phyloP scores from a whole-genome alignment of 306 rosid genomes.

The Prosopis cineraria region DNA sequence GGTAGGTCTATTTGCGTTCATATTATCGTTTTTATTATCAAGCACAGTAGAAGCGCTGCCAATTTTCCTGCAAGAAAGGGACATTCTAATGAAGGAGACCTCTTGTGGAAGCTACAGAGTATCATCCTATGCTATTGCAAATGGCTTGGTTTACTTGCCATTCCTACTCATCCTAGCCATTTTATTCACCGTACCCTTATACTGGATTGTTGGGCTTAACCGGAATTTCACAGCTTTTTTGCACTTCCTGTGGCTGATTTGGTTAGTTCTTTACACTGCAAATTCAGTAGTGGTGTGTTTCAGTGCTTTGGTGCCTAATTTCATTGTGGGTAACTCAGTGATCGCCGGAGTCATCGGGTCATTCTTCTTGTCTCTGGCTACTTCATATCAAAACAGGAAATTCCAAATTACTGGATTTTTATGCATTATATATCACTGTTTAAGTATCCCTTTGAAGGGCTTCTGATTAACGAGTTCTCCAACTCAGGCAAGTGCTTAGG shows the following conservation, averaged over 20 bases:
- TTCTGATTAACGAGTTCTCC: slow-evolving; percentile 72
- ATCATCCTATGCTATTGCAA: slow-evolving; percentile 78
- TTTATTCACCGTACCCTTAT: slow-evolving; percentile 67
- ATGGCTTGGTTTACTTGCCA: slow-evolving; percentile 73
- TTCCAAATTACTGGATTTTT: slow-evolving; percentile 76
- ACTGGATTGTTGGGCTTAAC: slow-evolving; percentile 81
- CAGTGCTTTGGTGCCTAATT: slow-evolving; percentile 82
- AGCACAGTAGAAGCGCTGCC: slow-evolving; percentile 77
- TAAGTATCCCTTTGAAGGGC: slow-evolving; percentile 87
- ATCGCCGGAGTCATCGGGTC: slow-evolving; percentile 81
- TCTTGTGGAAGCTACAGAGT: slow-evolving; percentile 82
- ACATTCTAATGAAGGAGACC: slow-evolving; percentile 77
- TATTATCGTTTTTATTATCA: slow-evolving; percentile 61
- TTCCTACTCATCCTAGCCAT: slow-evolving; percentile 74
- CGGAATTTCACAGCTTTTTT: slow-evolving; percentile 58
- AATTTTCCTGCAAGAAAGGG: slow-evolving; percentile 76
- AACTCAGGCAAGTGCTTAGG: slow-evolving; percentile 68
- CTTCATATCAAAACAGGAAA: slow-evolving; percentile 69
- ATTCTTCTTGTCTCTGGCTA: slow-evolving; percentile 79
- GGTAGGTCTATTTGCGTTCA: slow-evolving; percentile 82
- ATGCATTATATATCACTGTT: slow-evolving; percentile 78
- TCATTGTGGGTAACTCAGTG: slow-evolving; percentile 81
- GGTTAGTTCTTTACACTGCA: slow-evolving; percentile 78
- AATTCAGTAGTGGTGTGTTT: slow-evolving; percentile 83
- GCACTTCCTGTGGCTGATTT: slow-evolving; percentile 64